Evolutionary conservation across 768 basidiomycete genomes (phyloP), one percentile per base, ranked within the genome.

Genomic region (Boletus coccyginus): DNA sequence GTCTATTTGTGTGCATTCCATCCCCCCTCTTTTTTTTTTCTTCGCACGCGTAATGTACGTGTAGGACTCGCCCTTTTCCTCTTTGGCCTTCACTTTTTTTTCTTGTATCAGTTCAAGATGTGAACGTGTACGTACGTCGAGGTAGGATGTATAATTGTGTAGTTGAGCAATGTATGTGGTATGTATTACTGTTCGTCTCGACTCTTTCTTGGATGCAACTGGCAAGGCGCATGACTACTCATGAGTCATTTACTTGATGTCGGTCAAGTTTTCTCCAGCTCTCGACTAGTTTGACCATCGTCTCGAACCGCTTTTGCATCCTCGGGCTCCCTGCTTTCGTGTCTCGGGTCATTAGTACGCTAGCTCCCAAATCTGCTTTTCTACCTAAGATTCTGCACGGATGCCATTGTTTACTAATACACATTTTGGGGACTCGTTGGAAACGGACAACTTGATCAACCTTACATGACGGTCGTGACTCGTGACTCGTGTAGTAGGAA

Each of bases 261-360:
- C 79, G 2, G 74, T 61, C 62, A 88, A 59, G 48, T 77, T 74
- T 7, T 85, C 84, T 5, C 86, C 86, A 16, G 59, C 59, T 50
- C 59, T 60, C 59, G 53, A 53, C 56, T 65, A 36, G 67, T 67
- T 41, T 27, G 27, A 27, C 27, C 27, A 27, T 27, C 27, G 27
- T 27, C 27, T 27, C 27, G 27, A 27, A 27, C 27, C 21, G 21
- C 21, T 21, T 21, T 21, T 21, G 21, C 21, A 21, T 21, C 21
- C 21, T 21, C 21, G 21, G 21, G 21, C 21, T 21, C 27, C 27
- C 27, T 27, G 27, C 27, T 27, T 27, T 27, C 27, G 27, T 6
- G 27, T 27, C 27, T 27, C 6, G 27, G 27, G 27, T 4, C 27
- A 27, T 27, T 27, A 5, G 27, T 27, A 27, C 27, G 0, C 27